Evolutionary conservation across 257 asterid species (phyloP).

Genomic region (Rubia yunnanensis): DNA sequence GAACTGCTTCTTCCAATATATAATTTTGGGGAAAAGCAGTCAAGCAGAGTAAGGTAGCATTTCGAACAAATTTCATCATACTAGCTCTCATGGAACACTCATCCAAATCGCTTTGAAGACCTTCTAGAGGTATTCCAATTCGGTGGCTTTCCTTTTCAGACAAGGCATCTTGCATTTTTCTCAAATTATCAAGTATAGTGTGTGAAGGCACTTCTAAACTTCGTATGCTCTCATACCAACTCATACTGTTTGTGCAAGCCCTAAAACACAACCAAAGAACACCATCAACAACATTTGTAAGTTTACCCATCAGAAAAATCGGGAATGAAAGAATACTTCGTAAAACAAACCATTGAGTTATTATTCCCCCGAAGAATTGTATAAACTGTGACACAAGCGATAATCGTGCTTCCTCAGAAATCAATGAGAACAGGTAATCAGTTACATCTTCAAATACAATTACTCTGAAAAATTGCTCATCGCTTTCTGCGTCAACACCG

Average conservation of each 20-base stretch:
- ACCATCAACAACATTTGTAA: background rate
- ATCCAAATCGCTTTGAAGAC: slow-evolving; percentile 42
- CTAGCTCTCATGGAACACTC: slow-evolving; percentile 51
- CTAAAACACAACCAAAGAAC: slow-evolving; percentile 29
- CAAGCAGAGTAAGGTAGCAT: slow-evolving; percentile 71
- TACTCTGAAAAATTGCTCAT: slow-evolving; percentile 70
- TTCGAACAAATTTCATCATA: slow-evolving; percentile 76
- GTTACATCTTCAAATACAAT: slow-evolving; percentile 78
- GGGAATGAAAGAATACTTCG: slow-evolving; percentile 4
- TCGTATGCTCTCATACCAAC: slow-evolving; percentile 61
- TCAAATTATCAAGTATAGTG: slow-evolving; percentile 52
- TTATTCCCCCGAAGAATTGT: slow-evolving; percentile 87
- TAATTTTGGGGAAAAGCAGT: slow-evolving; percentile 67
- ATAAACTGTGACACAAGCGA: slow-evolving; percentile 73
- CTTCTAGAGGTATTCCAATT: slow-evolving; percentile 38
- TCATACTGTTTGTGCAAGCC: slow-evolving; percentile 86
- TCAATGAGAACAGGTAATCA: slow-evolving; percentile 74
- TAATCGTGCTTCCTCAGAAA: slow-evolving; percentile 65
- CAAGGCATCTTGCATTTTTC: slow-evolving; percentile 36
- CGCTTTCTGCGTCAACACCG: slow-evolving; percentile 47
- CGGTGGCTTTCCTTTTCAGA: slow-evolving; percentile 28
- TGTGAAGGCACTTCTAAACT: slow-evolving; percentile 58
- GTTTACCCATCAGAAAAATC: background rate
- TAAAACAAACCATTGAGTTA: slow-evolving; percentile 73
- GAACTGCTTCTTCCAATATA: slow-evolving; percentile 86